Percentiles rank a stretch among this genome's conserved stretches.
phyloP scores from a whole-genome alignment of 257 asterid species.

The Jacaranda mimosifolia region DNA sequence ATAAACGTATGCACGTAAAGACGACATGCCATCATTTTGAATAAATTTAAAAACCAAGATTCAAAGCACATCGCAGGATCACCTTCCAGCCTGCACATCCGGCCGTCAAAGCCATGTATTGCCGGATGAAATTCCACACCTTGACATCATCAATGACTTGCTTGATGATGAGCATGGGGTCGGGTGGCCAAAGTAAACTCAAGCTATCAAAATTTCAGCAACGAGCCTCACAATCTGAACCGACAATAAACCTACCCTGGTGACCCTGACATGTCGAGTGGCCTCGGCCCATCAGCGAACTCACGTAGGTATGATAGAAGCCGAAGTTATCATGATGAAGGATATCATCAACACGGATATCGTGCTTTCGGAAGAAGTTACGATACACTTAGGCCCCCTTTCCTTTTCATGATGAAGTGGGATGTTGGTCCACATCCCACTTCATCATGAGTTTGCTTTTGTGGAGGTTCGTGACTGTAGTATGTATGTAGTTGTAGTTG shows the following conservation, averaged over 20 bases:
- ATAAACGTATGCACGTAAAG: too few relatives aligned
- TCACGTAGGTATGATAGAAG: slow-evolving; percentile 66
- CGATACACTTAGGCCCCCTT: slow-evolving; percentile 52
- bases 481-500: too few relatives aligned
- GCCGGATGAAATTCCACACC: slow-evolving; percentile 64
- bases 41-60: slow-evolving; percentile 43
- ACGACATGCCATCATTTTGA: slow-evolving; percentile 47
- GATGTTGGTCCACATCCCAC: too few relatives aligned
- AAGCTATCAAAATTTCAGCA: slow-evolving; percentile 57
- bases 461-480: too few relatives aligned
- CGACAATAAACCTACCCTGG: slow-evolving; percentile 67
- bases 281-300: slow-evolving; percentile 50
- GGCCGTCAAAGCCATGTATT: slow-evolving; percentile 57
- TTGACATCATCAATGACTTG: slow-evolving; percentile 84
- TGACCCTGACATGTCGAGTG: slow-evolving; percentile 57
- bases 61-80: slow-evolving; percentile 60
- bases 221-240: slow-evolving; percentile 58
- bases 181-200: slow-evolving; percentile 46
- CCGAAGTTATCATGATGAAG: slow-evolving; percentile 58
- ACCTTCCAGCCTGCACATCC: slow-evolving; percentile 63
- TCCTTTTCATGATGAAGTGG: too few relatives aligned
- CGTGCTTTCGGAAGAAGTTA: slow-evolving; percentile 50
- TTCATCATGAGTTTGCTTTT: too few relatives aligned
- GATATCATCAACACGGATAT: slow-evolving; percentile 58
- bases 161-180: slow-evolving; percentile 79